Base-by-base conservation (phyloP, 1,139 yeast genomes). In the Diutina siamensis region DNA sequence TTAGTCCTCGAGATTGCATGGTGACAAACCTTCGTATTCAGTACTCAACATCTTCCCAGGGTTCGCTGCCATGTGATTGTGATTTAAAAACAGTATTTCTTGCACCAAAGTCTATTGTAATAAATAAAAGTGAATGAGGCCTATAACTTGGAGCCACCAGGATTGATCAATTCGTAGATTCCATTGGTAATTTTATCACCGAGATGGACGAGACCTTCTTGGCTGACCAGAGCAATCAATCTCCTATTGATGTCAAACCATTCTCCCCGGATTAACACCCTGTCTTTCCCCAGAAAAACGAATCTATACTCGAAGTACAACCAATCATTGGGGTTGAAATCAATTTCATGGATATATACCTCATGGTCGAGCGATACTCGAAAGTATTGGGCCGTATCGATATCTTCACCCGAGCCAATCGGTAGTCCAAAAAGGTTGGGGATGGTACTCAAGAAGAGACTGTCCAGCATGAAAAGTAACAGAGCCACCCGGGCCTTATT, bases 281-380 rank as follows among this genome's bases (percentile, higher is more conserved):
- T 57, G 55, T 68, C 67, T 50, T 69, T 70, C 48, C 64, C 53
- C 46, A 67, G 59, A 40, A 71, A 57, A 13, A 68, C 67, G 8
- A 68, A 61, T 44, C 53, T 56, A 52, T 62, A 64, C 36, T 59
- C 60, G 49, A 65, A 62, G 46, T 61, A 65, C 44, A 62, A 55
- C 72, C 74, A 70, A 27, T 63, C 55, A 5, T 63, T 63, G 1
- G 72, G 73, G 49, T 69, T 70, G 46, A 68, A 68, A 42, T 61
- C 62, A 44, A 62, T 71, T 48, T 69, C 74, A 50, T 70, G 75
- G 53, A 66, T 66, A 49, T 60, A 67, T 8, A 70, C 58, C 7
- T 68, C 53, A 49, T 70, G 75, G 55, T 70, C 75, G 46, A 70
- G 59, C 8, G 72, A 66, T 3, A 69, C 68, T 4, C 67, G 62